phyloP scores from a whole-genome alignment of 768 basidiomycete genomes.

The Suillus alpinus region DNA sequence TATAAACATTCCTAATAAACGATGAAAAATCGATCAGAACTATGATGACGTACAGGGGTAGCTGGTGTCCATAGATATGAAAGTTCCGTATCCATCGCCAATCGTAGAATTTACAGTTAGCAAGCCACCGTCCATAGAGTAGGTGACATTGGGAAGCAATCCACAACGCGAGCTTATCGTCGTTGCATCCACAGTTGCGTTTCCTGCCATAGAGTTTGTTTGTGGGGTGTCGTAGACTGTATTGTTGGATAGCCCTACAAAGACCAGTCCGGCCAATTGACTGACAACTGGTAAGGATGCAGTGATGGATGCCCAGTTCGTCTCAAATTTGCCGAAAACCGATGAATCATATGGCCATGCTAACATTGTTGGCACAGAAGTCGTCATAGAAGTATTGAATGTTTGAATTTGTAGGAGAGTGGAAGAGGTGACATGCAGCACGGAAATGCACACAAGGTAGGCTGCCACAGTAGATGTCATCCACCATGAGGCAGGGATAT shows the following conservation, averaged over 20 bases:
- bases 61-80: too few relatives aligned
- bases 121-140: not conserved
- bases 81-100: not conserved
- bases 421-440: slow-evolving; percentile 22
- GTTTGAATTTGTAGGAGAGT: slow-evolving; percentile 18
- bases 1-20: not conserved
- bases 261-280: slow-evolving; percentile 3
- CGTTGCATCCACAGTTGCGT: slow-evolving; percentile 16
- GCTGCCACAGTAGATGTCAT: slow-evolving; percentile 5
- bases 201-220: not conserved
- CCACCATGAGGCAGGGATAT: slow-evolving; percentile 7
- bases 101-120: too few relatives aligned
- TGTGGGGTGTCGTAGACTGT: slow-evolving; percentile 19
- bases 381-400: slow-evolving; percentile 8
- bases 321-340: too few relatives aligned
- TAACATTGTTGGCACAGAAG: not conserved
- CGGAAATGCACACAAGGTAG: slow-evolving; percentile 16
- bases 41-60: not conserved
- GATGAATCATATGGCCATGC: slow-evolving; percentile 3
- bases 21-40: not conserved
- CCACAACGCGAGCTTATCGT: slow-evolving; percentile 16
- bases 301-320: not conserved
- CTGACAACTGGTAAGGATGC: not conserved
- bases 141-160: slow-evolving; percentile 9
- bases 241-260: slow-evolving; percentile 10